Conservation (phyloP, 2,329 filamentous ascomycete species). For the Calonectria pauciramosa region DNA sequence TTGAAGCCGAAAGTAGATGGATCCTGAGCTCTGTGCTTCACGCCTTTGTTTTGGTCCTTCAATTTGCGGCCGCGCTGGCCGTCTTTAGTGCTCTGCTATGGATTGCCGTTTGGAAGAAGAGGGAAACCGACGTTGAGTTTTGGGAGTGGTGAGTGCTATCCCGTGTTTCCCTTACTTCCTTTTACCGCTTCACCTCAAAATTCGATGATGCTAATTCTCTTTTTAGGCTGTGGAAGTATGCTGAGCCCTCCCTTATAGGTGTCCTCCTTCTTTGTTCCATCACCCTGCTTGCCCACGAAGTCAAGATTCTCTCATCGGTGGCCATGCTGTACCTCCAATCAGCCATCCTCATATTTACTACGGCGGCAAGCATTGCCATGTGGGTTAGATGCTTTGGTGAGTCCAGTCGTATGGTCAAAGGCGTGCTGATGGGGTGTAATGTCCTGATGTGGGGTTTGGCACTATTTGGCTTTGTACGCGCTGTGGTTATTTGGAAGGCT, state of each 20-base stretch:
- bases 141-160: slow-evolving; percentile 40
- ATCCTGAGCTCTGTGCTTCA: slow-evolving; percentile 42
- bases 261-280: slow-evolving; percentile 41
- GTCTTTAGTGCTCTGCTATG: slow-evolving; percentile 46
- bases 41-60: slow-evolving; percentile 43
- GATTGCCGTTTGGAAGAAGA: slow-evolving; percentile 43
- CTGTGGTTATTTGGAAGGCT: slow-evolving; percentile 46
- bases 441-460: slow-evolving; percentile 46
- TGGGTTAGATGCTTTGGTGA: slow-evolving; percentile 42
- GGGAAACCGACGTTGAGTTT: slow-evolving; percentile 38
- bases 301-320: slow-evolving; percentile 42
- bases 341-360: slow-evolving; percentile 41
- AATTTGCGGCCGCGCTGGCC: slow-evolving; percentile 41
- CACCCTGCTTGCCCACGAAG: slow-evolving; percentile 45
- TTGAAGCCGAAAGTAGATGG: slow-evolving; percentile 29
- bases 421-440: slow-evolving; percentile 45
- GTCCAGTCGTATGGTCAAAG: slow-evolving; percentile 40
- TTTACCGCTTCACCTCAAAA: too few species aligned
- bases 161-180: background rate
- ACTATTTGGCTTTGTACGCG: slow-evolving; percentile 47
- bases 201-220: background rate
- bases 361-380: slow-evolving; percentile 34
- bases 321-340: slow-evolving; percentile 46
- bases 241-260: slow-evolving; percentile 34
- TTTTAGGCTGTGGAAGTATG: slow-evolving; percentile 46